A percentile compares a stretch with the other conserved stretches of the same genome.
Evolutionary conservation across 2,329 filamentous ascomycete genomes (phyloP).

Genomic region (Pezicula rhizophila): DNA sequence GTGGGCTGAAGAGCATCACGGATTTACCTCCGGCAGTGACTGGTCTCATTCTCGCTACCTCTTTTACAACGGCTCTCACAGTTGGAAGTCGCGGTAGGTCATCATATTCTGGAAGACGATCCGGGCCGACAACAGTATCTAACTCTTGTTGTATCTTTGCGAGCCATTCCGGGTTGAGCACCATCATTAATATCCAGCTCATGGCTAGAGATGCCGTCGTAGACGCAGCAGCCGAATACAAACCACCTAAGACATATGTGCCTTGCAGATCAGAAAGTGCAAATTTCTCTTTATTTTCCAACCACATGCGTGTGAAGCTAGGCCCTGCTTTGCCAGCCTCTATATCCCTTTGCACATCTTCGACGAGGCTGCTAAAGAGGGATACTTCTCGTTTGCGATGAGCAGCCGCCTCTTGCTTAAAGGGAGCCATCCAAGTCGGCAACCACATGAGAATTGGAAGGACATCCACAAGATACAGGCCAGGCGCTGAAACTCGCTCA

Average conservation of each 20-base stretch:
- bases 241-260: slow-evolving; percentile 25
- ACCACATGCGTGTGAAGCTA: slow-evolving; percentile 26
- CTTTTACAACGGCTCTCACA: slow-evolving; percentile 39
- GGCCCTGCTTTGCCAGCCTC: slow-evolving; percentile 25
- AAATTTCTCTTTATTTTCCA: slow-evolving; percentile 20
- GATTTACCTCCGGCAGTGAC: slow-evolving; percentile 41
- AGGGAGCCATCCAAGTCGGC: slow-evolving; percentile 24
- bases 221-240: slow-evolving; percentile 33
- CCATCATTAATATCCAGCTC: slow-evolving; percentile 20
- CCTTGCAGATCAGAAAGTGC: slow-evolving; percentile 18
- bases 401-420: slow-evolving; percentile 18
- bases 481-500: slow-evolving; percentile 30
- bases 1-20: too few relatives aligned
- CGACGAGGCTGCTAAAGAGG: slow-evolving; percentile 19
- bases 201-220: slow-evolving; percentile 29
- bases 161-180: slow-evolving; percentile 11
- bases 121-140: slow-evolving; percentile 40
- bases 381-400: slow-evolving; percentile 15
- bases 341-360: slow-evolving; percentile 26
- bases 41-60: slow-evolving; percentile 39
- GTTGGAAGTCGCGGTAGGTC: slow-evolving; percentile 39
- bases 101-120: slow-evolving; percentile 39
- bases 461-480: slow-evolving; percentile 31
- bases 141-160: slow-evolving; percentile 33
- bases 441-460: slow-evolving; percentile 27